Percentiles rank a stretch among this genome's conserved stretches.
phyloP scores from a whole-genome alignment of 345 rosid genomes.

The Hypericum perforatum region DNA sequence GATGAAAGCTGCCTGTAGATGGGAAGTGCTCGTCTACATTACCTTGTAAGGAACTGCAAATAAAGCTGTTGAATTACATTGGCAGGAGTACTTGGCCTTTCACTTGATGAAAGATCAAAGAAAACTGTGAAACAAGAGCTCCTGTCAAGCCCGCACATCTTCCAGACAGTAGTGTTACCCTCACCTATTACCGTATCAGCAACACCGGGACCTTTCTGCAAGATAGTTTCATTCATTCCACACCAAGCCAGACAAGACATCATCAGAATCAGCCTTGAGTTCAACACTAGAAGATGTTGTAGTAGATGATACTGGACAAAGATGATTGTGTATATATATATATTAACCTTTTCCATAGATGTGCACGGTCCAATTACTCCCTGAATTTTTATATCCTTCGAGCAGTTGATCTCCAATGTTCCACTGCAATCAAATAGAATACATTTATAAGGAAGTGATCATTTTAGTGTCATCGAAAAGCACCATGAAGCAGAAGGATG shows the following conservation, averaged over 20 bases:
- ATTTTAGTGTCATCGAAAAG: too few species aligned
- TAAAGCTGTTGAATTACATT: constrained; percentile 63
- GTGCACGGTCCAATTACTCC: constrained; percentile 94
- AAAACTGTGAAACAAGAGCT: constrained; percentile 90
- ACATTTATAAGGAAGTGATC: background rate
- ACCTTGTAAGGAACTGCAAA: constrained; percentile 92
- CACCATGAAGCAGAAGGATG: too few species aligned
- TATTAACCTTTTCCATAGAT: constrained; percentile 78
- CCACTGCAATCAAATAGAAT: constrained; percentile 50
- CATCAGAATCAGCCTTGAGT: background rate
- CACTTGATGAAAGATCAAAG: constrained; percentile 90
- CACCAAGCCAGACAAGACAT: constrained; percentile 2
- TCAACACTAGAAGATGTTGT: too few species aligned
- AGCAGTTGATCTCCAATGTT: constrained; percentile 69
- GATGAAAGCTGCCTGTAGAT: background rate
- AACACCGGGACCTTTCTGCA: constrained; percentile 93
- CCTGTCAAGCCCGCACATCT: constrained; percentile 92
- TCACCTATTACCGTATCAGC: constrained; percentile 85
- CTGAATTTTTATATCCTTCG: constrained; percentile 92
- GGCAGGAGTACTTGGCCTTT: constrained; percentile 60
- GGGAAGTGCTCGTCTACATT: background rate
- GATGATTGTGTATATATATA: background rate
- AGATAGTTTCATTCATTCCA: constrained; percentile 10
- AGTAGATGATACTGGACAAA: too few species aligned
- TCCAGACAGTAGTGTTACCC: constrained; percentile 88